Evolutionary conservation across 371 early-diverging fungal genomes (phyloP).

Genomic region (Rhizopus stolonifer): DNA sequence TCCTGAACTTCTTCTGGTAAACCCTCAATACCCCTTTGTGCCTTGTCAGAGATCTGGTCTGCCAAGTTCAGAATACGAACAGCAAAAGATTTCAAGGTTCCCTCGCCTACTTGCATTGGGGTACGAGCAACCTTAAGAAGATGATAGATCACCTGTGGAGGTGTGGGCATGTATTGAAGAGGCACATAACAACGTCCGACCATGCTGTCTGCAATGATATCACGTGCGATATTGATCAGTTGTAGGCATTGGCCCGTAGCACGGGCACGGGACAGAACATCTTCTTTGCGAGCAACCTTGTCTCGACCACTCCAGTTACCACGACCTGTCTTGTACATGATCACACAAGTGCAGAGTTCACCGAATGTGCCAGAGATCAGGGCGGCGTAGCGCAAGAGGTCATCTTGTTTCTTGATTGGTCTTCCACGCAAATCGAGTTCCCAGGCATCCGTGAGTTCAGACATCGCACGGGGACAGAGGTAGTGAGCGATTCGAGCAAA

Average conservation of each 20-base stretch:
- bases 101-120: conserved; percentile 29
- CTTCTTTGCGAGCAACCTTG: conserved; percentile 22
- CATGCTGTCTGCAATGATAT: conserved; percentile 50
- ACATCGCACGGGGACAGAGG: conserved; percentile 43
- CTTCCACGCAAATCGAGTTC: conserved; percentile 41
- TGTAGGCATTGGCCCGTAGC: conserved; percentile 61
- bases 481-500: conserved; percentile 40
- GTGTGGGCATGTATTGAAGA: conserved; percentile 27
- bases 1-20: conserved; percentile 40
- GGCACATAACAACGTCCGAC: conserved; percentile 54
- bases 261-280: conserved; percentile 39
- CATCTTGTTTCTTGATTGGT: conserved; percentile 37
- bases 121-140: conserved; percentile 20
- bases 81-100: conserved; percentile 22
- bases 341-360: conserved; percentile 45
- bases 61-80: conserved; percentile 29
- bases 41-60: conserved; percentile 29
- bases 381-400: conserved; percentile 46
- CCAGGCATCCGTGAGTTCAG: conserved; percentile 52
- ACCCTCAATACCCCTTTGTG: conserved; percentile 39
- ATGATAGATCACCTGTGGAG: conserved; percentile 20
- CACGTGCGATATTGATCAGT: conserved; percentile 57
- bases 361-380: conserved; percentile 57
- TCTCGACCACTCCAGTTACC: conserved; percentile 32
- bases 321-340: conserved; percentile 42